Conservation (phyloP, 345 rosid species). For the Hevea brasiliensis region DNA sequence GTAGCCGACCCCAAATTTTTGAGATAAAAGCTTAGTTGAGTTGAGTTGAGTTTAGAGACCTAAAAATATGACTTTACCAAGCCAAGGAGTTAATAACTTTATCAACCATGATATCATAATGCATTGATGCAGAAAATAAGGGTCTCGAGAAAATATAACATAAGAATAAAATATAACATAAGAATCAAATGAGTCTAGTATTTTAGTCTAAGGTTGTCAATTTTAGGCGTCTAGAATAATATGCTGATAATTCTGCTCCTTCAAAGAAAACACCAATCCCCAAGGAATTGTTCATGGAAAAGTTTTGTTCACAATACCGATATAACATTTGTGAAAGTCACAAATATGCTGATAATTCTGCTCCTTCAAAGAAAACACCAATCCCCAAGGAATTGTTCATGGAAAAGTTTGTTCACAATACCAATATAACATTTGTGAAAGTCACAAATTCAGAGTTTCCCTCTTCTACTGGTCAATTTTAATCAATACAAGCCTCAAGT, state of each 20-base stretch:
- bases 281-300: not conserved
- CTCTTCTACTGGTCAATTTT: not conserved
- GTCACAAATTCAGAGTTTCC: not conserved
- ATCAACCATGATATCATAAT: not conserved
- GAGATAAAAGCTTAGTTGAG: too few species aligned
- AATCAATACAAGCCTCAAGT: not conserved
- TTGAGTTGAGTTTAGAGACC: too few species aligned
- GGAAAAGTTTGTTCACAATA: not conserved
- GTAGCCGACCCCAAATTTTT: too few species aligned
- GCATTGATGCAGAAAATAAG: not conserved
- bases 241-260: not conserved
- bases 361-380: not conserved
- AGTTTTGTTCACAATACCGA: not conserved
- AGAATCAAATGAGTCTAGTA: conserved; percentile 1
- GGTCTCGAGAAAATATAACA: too few species aligned
- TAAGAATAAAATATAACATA: too few species aligned
- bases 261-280: not conserved
- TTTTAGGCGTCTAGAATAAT: not conserved
- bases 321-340: not conserved
- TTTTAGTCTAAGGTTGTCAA: not conserved
- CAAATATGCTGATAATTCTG: not conserved
- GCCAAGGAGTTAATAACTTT: too few species aligned
- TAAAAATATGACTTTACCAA: not conserved
- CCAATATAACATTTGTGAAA: not conserved
- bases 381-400: not conserved